Evolutionary conservation across 768 basidiomycete species (phyloP).

Genomic region (Lactifluus volemus): DNA sequence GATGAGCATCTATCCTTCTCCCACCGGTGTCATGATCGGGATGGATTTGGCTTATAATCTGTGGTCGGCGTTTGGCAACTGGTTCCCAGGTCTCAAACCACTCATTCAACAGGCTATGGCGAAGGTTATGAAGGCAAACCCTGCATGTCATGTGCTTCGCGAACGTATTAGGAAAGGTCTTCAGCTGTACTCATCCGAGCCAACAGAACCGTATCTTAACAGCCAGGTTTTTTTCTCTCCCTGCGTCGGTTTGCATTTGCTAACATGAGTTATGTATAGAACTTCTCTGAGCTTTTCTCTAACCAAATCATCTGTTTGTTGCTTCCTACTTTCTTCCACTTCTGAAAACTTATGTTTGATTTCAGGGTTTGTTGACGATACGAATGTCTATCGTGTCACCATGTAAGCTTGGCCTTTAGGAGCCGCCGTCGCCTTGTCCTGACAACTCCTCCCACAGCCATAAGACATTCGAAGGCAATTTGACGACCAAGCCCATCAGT

Average conservation of each 20-base stretch:
- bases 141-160: constrained; percentile 91
- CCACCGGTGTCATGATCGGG: constrained; percentile 97
- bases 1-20: constrained; percentile 99
- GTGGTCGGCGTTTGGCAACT: constrained; percentile 98
- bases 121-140: constrained; percentile 99
- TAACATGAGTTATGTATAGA: constrained; percentile 30
- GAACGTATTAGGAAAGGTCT: constrained; percentile 99
- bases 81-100: constrained; percentile 99
- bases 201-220: constrained; percentile 98
- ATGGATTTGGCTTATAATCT: constrained; percentile 98
- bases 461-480: constrained; percentile 99
- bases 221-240: constrained; percentile 51
- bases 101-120: constrained; percentile 98
- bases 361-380: constrained; percentile 95
- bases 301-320: constrained; percentile 93
- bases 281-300: constrained; percentile 92
- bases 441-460: constrained; percentile 42
- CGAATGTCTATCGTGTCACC: constrained; percentile 98
- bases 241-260: background rate
- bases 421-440: constrained; percentile 3
- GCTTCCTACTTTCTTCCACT: background rate
- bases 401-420: constrained; percentile 41
- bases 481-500: constrained; percentile 99
- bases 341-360: constrained; percentile 2
- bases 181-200: constrained; percentile 97